These are phyloP conservation scores for Starmerella etchellsii DNA, from an alignment of 805 yeast genomes.

Conservation along the genomic window DNA sequence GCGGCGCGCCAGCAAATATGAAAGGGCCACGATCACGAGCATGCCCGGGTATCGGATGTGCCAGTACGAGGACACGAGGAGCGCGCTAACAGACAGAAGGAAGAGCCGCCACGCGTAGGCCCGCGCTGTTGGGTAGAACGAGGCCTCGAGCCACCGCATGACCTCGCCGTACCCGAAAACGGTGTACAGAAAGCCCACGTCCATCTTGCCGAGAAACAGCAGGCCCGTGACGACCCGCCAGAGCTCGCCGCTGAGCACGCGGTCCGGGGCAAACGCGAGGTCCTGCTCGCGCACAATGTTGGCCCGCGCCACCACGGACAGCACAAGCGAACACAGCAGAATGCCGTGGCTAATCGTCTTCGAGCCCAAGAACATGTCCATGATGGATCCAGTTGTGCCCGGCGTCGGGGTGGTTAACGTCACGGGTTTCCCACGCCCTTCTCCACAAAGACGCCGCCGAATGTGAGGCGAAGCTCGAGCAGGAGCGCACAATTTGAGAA, in stretches of 20 bases:
- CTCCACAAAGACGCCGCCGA: too few species aligned
- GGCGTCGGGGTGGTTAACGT: too few species aligned
- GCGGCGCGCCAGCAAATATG: slow-evolving; percentile 38
- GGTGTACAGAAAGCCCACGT: slow-evolving; percentile 2
- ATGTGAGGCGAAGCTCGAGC: too few species aligned
- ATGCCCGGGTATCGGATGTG: slow-evolving; percentile 22
- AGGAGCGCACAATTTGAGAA: too few species aligned
- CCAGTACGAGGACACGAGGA: slow-evolving; percentile 22
- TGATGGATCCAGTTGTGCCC: too few species aligned
- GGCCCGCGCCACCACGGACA: slow-evolving; percentile 15
- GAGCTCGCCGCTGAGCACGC: slow-evolving; percentile 13
- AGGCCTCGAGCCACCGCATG: slow-evolving; percentile 26
- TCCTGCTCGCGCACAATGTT: slow-evolving; percentile 7
- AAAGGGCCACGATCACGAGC: slow-evolving; percentile 28
- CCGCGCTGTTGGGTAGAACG: slow-evolving; percentile 22
- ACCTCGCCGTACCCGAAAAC: slow-evolving; percentile 1
- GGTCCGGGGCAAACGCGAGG: slow-evolving; percentile 10
- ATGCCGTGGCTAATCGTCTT: slow-evolving; percentile 33
- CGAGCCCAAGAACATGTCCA: neutral
- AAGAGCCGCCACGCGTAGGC: slow-evolving; percentile 12
- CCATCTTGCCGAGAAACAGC: slow-evolving; percentile 7
- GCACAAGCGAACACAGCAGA: slow-evolving; percentile 26
- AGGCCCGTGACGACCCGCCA: slow-evolving; percentile 16
- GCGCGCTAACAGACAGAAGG: slow-evolving; percentile 24
- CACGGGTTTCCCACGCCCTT: too few species aligned